Percentiles rank a stretch among this genome's conserved stretches.
These are phyloP conservation scores for Lactarius psammicola DNA, from an alignment of 768 basidiomycete genomes.

Conservation along the genomic window DNA sequence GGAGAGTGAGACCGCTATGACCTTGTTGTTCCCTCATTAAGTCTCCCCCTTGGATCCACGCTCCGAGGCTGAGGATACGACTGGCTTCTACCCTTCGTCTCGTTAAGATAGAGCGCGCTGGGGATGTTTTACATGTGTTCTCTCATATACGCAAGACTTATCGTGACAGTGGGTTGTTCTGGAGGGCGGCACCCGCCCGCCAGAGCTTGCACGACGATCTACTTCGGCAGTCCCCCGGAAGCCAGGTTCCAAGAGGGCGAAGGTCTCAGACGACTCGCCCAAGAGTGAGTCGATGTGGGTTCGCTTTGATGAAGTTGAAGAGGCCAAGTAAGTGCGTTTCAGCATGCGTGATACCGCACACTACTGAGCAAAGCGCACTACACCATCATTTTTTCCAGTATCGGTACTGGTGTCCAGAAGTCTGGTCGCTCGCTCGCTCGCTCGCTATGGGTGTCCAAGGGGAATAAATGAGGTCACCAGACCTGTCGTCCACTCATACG, in stretches of 20 bases:
- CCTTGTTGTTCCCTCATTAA: slow-evolving; percentile 43
- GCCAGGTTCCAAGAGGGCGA: background rate
- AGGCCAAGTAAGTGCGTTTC: slow-evolving; percentile 19
- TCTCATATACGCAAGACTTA: slow-evolving; percentile 91
- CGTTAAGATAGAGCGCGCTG: slow-evolving; percentile 48
- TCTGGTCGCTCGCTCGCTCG: slow-evolving; percentile 65
- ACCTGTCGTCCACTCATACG: background rate
- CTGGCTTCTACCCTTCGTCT: slow-evolving; percentile 36
- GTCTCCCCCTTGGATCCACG: slow-evolving; percentile 27
- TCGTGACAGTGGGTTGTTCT: slow-evolving; percentile 67
- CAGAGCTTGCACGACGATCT: slow-evolving; percentile 27
- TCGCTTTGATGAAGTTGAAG: slow-evolving; percentile 10
- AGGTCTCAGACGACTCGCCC: background rate
- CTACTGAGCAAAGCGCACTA: background rate
- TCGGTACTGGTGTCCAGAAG: slow-evolving; percentile 73
- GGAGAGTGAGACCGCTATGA: slow-evolving; percentile 37
- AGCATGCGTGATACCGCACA: background rate
- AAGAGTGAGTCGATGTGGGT: slow-evolving; percentile 18
- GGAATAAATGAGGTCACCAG: background rate
- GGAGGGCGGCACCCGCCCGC: slow-evolving; percentile 51
- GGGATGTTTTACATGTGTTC: slow-evolving; percentile 78
- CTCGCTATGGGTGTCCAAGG: slow-evolving; percentile 44
- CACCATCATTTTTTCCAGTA: slow-evolving; percentile 41
- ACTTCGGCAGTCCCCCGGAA: background rate
- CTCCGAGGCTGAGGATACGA: slow-evolving; percentile 10